These are phyloP conservation scores for Leccinum barrowsii DNA, from an alignment of 768 basidiomycete genomes.

Conservation along the genomic window DNA sequence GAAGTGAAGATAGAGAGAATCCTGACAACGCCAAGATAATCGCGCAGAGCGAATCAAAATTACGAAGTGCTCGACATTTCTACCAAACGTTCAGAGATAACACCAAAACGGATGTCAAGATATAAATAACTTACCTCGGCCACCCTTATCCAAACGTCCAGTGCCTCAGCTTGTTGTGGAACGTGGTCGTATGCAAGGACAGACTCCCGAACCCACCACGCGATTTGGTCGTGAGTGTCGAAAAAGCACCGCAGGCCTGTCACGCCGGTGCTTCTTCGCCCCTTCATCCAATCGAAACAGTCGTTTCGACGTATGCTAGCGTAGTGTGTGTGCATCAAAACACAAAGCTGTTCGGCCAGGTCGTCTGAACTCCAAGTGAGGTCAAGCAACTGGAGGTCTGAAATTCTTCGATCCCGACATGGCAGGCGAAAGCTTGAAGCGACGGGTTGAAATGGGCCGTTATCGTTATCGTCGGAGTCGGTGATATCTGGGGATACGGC, in stretches of 20 bases:
- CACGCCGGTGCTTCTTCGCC: constrained; percentile 34
- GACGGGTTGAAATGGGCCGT: constrained; percentile 1
- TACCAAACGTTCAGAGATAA: constrained; percentile 23
- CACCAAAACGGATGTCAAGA: neutral
- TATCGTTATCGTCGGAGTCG: constrained; percentile 1
- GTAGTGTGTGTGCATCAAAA: constrained; percentile 70
- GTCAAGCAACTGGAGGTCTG: neutral
- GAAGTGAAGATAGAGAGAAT: constrained; percentile 52
- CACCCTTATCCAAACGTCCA: constrained; percentile 76
- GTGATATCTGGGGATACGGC: neutral
- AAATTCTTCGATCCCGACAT: neutral
- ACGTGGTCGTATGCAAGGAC: constrained; percentile 51
- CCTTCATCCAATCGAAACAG: constrained; percentile 61
- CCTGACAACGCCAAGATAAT: constrained; percentile 62
- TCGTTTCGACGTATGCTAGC: constrained; percentile 66
- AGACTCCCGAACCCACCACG: constrained; percentile 64
- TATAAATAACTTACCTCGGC: constrained; percentile 55
- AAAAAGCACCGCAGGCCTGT: constrained; percentile 53
- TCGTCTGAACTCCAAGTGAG: constrained; percentile 62
- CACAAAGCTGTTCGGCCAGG: constrained; percentile 78
- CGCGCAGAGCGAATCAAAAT: constrained; percentile 66
- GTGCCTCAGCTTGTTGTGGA: constrained; percentile 51
- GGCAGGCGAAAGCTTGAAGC: neutral
- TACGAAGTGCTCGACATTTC: constrained; percentile 64
- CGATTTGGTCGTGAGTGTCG: constrained; percentile 57